These are phyloP conservation scores for Colletotrichum filicis DNA, from an alignment of 2,329 filamentous ascomycete species.

Conservation along the genomic window DNA sequence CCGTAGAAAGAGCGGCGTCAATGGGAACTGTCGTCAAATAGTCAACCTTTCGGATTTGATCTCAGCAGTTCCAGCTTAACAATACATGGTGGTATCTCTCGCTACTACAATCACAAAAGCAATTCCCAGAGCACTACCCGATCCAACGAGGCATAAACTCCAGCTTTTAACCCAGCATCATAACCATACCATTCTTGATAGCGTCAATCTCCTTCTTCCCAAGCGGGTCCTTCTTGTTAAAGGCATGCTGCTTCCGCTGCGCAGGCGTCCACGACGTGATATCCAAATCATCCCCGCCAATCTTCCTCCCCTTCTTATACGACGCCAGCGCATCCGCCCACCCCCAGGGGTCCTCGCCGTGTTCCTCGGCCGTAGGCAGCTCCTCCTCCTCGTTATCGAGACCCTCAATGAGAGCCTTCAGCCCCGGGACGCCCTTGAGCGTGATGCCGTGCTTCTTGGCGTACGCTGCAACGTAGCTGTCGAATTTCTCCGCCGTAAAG, in stretches of 20 bases:
- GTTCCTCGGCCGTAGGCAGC: constrained; percentile 38
- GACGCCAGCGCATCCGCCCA: constrained; percentile 38
- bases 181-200: constrained; percentile 49
- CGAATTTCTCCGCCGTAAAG: constrained; percentile 38
- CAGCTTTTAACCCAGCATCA: constrained; percentile 32
- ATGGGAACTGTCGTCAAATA: background rate
- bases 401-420: constrained; percentile 38
- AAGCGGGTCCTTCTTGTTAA: constrained; percentile 49
- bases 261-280: constrained; percentile 46
- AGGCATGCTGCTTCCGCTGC: constrained; percentile 46
- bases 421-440: constrained; percentile 40
- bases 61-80: background rate
- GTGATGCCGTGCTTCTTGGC: constrained; percentile 46
- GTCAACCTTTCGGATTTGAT: background rate
- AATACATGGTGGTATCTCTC: background rate
- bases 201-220: constrained; percentile 43
- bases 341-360: constrained; percentile 42
- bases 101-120: background rate
- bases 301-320: constrained; percentile 38
- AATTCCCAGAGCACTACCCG: background rate
- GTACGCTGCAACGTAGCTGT: constrained; percentile 47
- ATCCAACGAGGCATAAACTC: background rate
- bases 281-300: constrained; percentile 52
- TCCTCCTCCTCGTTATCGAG: constrained; percentile 37
- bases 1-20: background rate